Percentiles rank a stretch among this genome's conserved stretches.
Evolutionary conservation across 768 basidiomycete genomes (phyloP).

Genomic region (Boletus sp.): DNA sequence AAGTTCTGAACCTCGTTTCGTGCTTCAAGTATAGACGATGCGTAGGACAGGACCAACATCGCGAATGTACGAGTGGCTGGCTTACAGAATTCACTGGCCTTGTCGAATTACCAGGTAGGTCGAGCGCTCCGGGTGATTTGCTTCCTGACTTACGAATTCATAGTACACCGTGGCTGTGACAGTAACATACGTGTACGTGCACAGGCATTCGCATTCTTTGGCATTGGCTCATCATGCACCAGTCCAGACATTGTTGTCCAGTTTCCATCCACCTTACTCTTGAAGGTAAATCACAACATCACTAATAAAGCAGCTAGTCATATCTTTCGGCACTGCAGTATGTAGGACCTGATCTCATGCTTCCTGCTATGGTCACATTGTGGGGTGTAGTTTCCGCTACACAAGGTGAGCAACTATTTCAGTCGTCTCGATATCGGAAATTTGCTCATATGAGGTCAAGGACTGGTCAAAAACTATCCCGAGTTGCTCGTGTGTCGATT

Average conservation of each 20-base stretch:
- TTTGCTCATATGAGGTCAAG: slow-evolving; percentile 22
- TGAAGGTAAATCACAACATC: slow-evolving; percentile 38
- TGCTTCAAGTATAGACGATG: background rate
- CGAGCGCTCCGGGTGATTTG: background rate
- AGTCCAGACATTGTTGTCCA: slow-evolving; percentile 55
- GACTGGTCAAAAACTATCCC: slow-evolving; percentile 46
- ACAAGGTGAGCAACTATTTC: slow-evolving; percentile 44
- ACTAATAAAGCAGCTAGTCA: background rate
- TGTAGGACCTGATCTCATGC: slow-evolving; percentile 52
- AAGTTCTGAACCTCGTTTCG: slow-evolving; percentile 13
- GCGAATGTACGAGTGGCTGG: slow-evolving; percentile 63
- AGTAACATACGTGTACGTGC: slow-evolving; percentile 25
- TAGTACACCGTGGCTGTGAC: slow-evolving; percentile 37
- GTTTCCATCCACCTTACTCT: slow-evolving; percentile 57
- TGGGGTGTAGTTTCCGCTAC: slow-evolving; percentile 64
- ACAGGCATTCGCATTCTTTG: background rate
- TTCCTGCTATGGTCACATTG: slow-evolving; percentile 58
- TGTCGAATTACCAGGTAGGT: slow-evolving; percentile 28
- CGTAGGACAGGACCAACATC: slow-evolving; percentile 44
- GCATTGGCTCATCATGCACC: background rate
- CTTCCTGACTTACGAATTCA: background rate
- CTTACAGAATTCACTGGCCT: slow-evolving; percentile 48
- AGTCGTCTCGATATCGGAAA: background rate
- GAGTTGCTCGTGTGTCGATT: slow-evolving; percentile 55
- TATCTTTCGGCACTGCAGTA: slow-evolving; percentile 14